These are phyloP conservation scores for Chimonanthus praecox DNA, from an alignment of 164 flowering plant species.

Conservation along the genomic window DNA sequence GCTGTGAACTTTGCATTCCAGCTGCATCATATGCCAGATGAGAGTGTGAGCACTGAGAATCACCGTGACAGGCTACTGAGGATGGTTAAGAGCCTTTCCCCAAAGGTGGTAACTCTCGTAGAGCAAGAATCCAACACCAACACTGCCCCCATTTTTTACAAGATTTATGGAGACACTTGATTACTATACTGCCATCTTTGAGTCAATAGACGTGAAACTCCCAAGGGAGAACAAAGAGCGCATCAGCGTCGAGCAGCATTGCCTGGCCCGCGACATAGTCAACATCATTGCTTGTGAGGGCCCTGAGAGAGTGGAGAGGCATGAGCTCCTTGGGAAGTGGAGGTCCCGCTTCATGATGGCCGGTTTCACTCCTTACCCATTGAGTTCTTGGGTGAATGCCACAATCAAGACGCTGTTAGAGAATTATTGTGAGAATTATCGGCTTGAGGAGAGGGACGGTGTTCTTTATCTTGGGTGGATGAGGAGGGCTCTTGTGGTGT, in stretches of 20 bases:
- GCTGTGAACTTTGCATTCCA: slow-evolving; percentile 66
- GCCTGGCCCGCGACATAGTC: slow-evolving; percentile 70
- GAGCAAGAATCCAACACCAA: slow-evolving; percentile 78
- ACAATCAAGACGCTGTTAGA: slow-evolving; percentile 48
- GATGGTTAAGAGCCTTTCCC: slow-evolving; percentile 60
- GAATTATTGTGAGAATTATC: slow-evolving; percentile 43
- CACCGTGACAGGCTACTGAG: slow-evolving; percentile 69
- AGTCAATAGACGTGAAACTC: slow-evolving; percentile 60
- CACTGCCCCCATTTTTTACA: slow-evolving; percentile 48
- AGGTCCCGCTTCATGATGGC: slow-evolving; percentile 57
- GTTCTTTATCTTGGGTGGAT: slow-evolving; percentile 73
- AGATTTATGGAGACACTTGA: slow-evolving; percentile 57
- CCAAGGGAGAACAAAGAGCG: slow-evolving; percentile 63
- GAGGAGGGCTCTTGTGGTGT: slow-evolving; percentile 43
- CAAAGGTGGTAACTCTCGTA: slow-evolving; percentile 76
- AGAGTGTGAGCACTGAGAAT: slow-evolving; percentile 57
- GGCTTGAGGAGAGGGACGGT: slow-evolving; percentile 63
- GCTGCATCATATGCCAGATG: slow-evolving; percentile 83
- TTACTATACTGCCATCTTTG: slow-evolving; percentile 63
- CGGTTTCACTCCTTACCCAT: slow-evolving; percentile 61
- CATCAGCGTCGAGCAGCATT: slow-evolving; percentile 73
- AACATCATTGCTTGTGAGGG: slow-evolving; percentile 83
- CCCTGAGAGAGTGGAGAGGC: slow-evolving; percentile 72
- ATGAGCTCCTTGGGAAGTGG: slow-evolving; percentile 70
- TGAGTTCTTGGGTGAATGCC: slow-evolving; percentile 54